phyloP scores from a whole-genome alignment of 352 stramenopile species.

The Elongisporangium prolatum region DNA sequence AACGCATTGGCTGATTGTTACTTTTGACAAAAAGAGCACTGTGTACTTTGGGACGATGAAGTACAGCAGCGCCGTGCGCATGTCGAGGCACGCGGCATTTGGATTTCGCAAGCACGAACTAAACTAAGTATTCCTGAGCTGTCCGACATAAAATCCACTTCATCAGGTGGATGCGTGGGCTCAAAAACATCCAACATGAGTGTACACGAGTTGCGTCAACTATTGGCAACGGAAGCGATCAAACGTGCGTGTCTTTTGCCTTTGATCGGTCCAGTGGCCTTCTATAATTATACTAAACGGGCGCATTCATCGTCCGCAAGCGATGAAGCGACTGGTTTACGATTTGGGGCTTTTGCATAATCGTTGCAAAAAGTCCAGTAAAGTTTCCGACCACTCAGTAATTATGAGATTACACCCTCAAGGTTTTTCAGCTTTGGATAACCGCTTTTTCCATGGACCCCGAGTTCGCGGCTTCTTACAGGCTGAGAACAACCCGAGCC shows the following conservation, averaged over 20 bases:
- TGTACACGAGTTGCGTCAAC: not conserved
- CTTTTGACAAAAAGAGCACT: not conserved
- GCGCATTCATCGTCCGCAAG: not conserved
- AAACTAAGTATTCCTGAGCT: not conserved
- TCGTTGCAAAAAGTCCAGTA: not conserved
- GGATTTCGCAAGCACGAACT: not conserved
- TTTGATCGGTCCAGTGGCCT: not conserved
- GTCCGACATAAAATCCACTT: not conserved
- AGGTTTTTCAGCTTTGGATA: not conserved
- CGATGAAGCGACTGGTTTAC: not conserved
- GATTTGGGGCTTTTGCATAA: not conserved
- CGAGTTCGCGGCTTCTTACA: not conserved
- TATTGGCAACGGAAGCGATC: not conserved
- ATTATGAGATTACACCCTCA: not conserved
- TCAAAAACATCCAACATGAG: not conserved
- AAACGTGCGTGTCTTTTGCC: not conserved
- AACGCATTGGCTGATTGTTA: not conserved
- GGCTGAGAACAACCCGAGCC: not conserved
- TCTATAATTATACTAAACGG: not conserved
- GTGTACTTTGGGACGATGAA: too few species aligned
- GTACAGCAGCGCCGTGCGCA: not conserved
- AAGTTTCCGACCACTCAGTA: not conserved
- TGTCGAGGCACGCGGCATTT: not conserved
- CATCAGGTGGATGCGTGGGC: not conserved
- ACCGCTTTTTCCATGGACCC: not conserved